phyloP scores from a whole-genome alignment of 1,284 basidiomycete genomes.

The Tilletia caries region DNA sequence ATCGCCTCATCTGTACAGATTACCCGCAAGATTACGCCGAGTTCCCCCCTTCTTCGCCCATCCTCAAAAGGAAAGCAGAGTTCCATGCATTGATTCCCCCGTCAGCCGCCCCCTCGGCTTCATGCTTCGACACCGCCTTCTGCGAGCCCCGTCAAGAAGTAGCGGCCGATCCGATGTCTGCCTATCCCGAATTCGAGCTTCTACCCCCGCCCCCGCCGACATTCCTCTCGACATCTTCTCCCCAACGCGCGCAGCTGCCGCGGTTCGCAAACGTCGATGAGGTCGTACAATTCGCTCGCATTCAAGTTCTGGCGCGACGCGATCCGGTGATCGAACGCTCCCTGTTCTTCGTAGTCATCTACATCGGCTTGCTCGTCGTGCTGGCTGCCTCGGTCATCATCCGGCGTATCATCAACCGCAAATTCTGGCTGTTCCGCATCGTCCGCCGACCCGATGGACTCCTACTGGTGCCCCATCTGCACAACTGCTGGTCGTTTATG shows the following conservation, averaged over 20 bases:
- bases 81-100: too few species aligned
- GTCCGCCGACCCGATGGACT: neutral
- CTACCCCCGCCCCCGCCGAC: neutral
- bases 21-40: too few species aligned
- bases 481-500: neutral
- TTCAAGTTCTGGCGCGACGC: neutral
- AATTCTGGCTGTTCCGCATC: conserved; percentile 6
- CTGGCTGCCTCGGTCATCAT: neutral
- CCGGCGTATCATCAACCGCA: neutral
- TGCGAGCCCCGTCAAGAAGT: neutral
- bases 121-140: too few species aligned
- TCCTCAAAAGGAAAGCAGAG: too few species aligned
- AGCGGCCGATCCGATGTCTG: neutral
- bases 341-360: neutral
- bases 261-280: neutral
- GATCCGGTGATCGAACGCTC: neutral
- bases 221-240: neutral
- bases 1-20: too few species aligned
- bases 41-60: too few species aligned
- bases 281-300: neutral
- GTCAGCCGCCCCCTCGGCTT: too few species aligned
- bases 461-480: neutral
- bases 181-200: neutral
- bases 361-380: neutral
- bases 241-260: neutral